Evolutionary conservation across 192 early-diverging fungal species (phyloP).

Genomic region (Gryganskiella cystojenkinii): DNA sequence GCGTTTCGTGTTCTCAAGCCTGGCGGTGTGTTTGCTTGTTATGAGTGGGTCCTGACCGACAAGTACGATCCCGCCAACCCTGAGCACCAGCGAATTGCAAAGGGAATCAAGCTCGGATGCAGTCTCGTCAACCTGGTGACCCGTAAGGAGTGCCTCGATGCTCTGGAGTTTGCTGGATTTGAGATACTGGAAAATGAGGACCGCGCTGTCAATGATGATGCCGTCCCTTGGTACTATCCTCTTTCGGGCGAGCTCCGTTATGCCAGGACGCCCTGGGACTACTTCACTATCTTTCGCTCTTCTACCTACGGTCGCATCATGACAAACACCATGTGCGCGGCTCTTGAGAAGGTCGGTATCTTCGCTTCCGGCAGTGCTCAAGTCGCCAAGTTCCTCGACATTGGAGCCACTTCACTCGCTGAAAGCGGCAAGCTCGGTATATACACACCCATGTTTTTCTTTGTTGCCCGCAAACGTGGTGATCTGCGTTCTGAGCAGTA

Average conservation of each 20-base stretch:
- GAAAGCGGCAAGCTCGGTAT: slow-evolving; percentile 81
- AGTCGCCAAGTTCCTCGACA: slow-evolving; percentile 79
- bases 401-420: slow-evolving; percentile 83
- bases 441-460: slow-evolving; percentile 94
- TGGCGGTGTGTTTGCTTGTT: slow-evolving; percentile 86
- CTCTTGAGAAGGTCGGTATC: slow-evolving; percentile 80
- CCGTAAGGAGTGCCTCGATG: slow-evolving; percentile 61
- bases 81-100: slow-evolving; percentile 76
- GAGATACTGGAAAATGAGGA: slow-evolving; percentile 76
- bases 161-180: slow-evolving; percentile 82
- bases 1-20: slow-evolving; percentile 91
- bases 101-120: slow-evolving; percentile 75
- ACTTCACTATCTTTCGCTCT: slow-evolving; percentile 45
- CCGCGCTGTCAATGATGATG: slow-evolving; percentile 59
- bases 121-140: slow-evolving; percentile 26
- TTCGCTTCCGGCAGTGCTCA: slow-evolving; percentile 82
- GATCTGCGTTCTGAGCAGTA: no score
- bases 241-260: slow-evolving; percentile 61
- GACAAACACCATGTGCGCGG: slow-evolving; percentile 77
- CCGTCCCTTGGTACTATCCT: slow-evolving; percentile 74
- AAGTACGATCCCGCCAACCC: slow-evolving; percentile 82
- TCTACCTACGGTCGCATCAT: slow-evolving; percentile 68
- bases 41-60: slow-evolving; percentile 93
- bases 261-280: slow-evolving; percentile 34
- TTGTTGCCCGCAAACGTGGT: slow-evolving; percentile 75